These are phyloP conservation scores for Umbelopsis sp. DNA, from an alignment of 192 early-diverging fungal genomes.

Conservation along the genomic window DNA sequence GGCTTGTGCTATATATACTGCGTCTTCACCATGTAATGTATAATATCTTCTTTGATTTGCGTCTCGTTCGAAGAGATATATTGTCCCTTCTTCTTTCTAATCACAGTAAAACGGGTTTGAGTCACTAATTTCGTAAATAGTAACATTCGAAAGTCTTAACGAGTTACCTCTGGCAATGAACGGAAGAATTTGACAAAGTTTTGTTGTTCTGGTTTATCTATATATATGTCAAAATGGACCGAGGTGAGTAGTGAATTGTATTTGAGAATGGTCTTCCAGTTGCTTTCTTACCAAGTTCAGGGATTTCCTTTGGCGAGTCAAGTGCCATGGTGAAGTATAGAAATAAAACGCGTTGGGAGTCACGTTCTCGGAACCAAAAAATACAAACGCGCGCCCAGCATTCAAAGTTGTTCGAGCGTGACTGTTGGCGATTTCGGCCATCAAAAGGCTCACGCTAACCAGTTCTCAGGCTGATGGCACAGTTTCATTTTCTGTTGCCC, in stretches of 20 bases:
- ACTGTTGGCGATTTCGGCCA: background rate
- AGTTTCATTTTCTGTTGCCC: background rate
- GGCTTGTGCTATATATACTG: conserved; percentile 78
- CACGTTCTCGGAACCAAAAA: background rate
- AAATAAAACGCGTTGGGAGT: background rate
- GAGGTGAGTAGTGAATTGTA: background rate
- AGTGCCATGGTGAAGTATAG: background rate
- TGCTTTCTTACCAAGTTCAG: background rate
- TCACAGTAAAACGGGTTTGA: background rate
- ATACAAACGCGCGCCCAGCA: background rate
- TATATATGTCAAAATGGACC: background rate
- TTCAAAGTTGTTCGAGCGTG: background rate
- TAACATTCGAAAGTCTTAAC: background rate
- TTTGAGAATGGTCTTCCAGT: background rate
- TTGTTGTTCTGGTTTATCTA: conserved; percentile 54
- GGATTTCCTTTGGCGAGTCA: conserved; percentile 6
- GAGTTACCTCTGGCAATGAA: conserved; percentile 48
- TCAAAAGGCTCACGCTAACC: background rate
- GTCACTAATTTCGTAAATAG: background rate
- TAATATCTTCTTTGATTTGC: conserved; percentile 72
- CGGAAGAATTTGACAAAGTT: conserved; percentile 61
- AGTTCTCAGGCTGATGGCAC: background rate
- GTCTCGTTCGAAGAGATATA: conserved; percentile 75
- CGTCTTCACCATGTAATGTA: conserved; percentile 88
- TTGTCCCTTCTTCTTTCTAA: conserved; percentile 57